phyloP scores from a whole-genome alignment of 192 early-diverging fungal species.

The Entomortierella chlamydospora region DNA sequence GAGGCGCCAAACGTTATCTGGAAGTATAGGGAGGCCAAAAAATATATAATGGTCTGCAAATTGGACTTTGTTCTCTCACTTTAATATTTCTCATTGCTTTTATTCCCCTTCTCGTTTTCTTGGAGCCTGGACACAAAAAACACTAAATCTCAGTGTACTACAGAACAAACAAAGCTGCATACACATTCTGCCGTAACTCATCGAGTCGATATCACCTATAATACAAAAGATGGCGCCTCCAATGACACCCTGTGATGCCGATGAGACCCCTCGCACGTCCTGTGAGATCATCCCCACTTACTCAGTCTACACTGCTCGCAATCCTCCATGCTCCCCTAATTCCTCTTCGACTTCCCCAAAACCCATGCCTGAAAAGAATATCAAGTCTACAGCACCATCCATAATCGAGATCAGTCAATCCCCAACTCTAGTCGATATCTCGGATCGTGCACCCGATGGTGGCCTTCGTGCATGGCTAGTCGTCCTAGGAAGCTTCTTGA shows the following conservation, averaged over 20 bases:
- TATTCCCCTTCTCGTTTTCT: no score
- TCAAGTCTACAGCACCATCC: constrained; percentile 31
- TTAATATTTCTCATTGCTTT: background rate
- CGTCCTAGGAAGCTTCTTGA: constrained; percentile 57
- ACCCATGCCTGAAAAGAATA: constrained; percentile 16
- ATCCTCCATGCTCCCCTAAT: background rate
- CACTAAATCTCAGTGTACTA: no score
- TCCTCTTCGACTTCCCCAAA: constrained; percentile 1
- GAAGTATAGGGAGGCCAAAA: no score
- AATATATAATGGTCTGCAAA: constrained; percentile 2
- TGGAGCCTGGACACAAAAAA: background rate
- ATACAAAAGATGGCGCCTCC: background rate
- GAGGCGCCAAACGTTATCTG: no score
- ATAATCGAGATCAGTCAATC: constrained; percentile 33
- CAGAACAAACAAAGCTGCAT: constrained; percentile 15
- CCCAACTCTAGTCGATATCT: constrained; percentile 45
- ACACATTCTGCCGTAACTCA: background rate
- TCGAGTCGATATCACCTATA: background rate
- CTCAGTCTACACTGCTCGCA: constrained; percentile 15
- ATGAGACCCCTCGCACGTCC: constrained; percentile 48
- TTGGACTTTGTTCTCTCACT: background rate
- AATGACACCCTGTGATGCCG: constrained; percentile 15
- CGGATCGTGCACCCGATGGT: constrained; percentile 55
- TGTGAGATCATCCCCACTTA: constrained; percentile 31
- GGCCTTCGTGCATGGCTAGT: constrained; percentile 59